Conservation (phyloP, 2,329 filamentous ascomycete species). For the Elsinoe australis region DNA sequence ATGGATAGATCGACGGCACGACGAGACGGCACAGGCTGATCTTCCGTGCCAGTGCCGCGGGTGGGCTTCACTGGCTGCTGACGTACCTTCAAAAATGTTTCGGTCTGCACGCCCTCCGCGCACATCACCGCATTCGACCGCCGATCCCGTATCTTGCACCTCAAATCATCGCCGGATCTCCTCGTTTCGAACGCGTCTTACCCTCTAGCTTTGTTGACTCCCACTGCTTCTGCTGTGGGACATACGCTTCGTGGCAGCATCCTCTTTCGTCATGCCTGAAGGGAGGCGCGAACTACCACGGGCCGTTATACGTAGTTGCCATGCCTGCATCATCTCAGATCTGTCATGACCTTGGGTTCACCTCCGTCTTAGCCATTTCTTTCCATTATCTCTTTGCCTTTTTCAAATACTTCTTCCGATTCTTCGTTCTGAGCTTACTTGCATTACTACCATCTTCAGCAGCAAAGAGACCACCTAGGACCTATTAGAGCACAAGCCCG, state of each 20-base stretch:
- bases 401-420: too few relatives aligned
- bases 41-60: neutral
- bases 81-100: too few relatives aligned
- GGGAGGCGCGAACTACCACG: constrained; percentile 7
- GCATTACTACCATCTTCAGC: constrained; percentile 5
- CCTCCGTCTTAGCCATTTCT: constrained; percentile 8
- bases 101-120: neutral
- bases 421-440: constrained; percentile 12
- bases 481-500: constrained; percentile 1
- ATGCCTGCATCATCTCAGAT: constrained; percentile 5
- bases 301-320: constrained; percentile 14
- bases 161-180: neutral
- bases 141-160: constrained; percentile 15
- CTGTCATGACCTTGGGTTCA: too few relatives aligned
- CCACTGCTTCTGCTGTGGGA: neutral
- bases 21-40: constrained; percentile 4
- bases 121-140: constrained; percentile 3
- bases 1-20: constrained; percentile 10
- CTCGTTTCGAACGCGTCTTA: constrained; percentile 2
- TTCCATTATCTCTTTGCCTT: constrained; percentile 10
- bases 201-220: neutral
- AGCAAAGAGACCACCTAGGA: constrained; percentile 16
- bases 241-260: neutral
- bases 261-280: constrained; percentile 1
- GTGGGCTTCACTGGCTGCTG: neutral